Conservation (phyloP, 1,139 yeast genomes). For the Zygosaccharomyces sapae region DNA sequence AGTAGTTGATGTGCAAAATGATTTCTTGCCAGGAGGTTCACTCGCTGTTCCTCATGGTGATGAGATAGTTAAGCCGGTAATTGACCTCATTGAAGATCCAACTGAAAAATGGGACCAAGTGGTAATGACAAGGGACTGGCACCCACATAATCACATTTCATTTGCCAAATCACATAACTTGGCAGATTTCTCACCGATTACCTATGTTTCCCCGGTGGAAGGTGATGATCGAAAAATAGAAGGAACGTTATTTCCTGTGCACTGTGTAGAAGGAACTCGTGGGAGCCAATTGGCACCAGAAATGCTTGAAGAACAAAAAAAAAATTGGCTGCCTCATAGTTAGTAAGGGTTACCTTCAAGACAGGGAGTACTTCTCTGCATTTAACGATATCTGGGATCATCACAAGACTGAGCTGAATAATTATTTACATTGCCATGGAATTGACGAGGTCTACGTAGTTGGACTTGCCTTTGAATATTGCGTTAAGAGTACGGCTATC, state of each 20-base stretch:
- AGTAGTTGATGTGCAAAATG: conserved; percentile 79
- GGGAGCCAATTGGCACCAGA: conserved; percentile 65
- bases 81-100: conserved; percentile 38
- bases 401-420: conserved; percentile 62
- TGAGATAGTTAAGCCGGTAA: conserved; percentile 50
- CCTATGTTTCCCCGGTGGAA: conserved; percentile 52
- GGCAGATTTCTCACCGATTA: conserved; percentile 49
- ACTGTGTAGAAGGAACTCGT: conserved; percentile 66
- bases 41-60: conserved; percentile 69
- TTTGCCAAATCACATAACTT: conserved; percentile 68
- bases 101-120: conserved; percentile 54
- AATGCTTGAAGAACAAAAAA: conserved; percentile 36
- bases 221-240: conserved; percentile 39
- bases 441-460: conserved; percentile 65
- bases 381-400: conserved; percentile 75
- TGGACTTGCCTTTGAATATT: conserved; percentile 83
- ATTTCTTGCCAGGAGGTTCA: conserved; percentile 73
- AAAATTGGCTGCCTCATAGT: conserved; percentile 40
- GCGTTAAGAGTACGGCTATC: conserved; percentile 72
- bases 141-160: conserved; percentile 70
- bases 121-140: conserved; percentile 86
- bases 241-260: conserved; percentile 74
- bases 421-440: conserved; percentile 41
- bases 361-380: conserved; percentile 87
- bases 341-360: conserved; percentile 64